phyloP scores from a whole-genome alignment of 2,329 filamentous ascomycete species.

The Colletotrichum neosansevieriae region DNA sequence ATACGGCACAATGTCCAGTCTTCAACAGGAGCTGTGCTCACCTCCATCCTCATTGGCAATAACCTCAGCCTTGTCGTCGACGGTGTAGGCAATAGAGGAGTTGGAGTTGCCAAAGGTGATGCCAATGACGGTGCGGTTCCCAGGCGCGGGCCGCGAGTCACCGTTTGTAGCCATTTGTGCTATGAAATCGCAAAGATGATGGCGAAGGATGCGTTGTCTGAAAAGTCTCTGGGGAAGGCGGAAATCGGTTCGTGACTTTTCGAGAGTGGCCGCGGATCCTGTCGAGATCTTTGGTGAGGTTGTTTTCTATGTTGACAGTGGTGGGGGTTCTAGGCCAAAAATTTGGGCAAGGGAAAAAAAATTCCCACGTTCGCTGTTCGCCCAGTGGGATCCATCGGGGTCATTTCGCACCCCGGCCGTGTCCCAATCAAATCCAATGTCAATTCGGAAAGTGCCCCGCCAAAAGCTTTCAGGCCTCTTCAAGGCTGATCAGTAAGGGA shows the following conservation, averaged over 20 bases:
- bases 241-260: slow-evolving; percentile 7
- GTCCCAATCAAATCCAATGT: slow-evolving; percentile 31
- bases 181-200: slow-evolving; percentile 33
- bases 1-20: slow-evolving; percentile 46
- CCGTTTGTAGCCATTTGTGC: slow-evolving; percentile 61
- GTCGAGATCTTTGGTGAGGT: slow-evolving; percentile 30
- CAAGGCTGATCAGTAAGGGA: slow-evolving; percentile 35
- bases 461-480: slow-evolving; percentile 42
- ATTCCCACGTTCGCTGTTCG: slow-evolving; percentile 29
- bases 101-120: slow-evolving; percentile 99
- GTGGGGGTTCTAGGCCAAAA: slow-evolving; percentile 40
- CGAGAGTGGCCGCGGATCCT: slow-evolving; percentile 21
- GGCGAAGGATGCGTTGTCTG: not conserved
- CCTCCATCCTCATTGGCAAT: slow-evolving; percentile 99
- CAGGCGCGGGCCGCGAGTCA: slow-evolving; percentile 61
- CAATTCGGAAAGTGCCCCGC: slow-evolving; percentile 34
- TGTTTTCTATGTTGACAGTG: slow-evolving; percentile 35
- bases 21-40: slow-evolving; percentile 50
- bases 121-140: slow-evolving; percentile 82
- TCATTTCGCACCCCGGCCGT: slow-evolving; percentile 23
- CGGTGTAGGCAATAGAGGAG: slow-evolving; percentile 94
- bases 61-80: slow-evolving; percentile 94
- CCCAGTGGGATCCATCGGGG: slow-evolving; percentile 24
- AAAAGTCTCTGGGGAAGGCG: slow-evolving; percentile 5
- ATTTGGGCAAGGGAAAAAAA: slow-evolving; percentile 37